These are phyloP conservation scores for Gynochthodes officinalis DNA, from an alignment of 257 asterid genomes.

Conservation along the genomic window DNA sequence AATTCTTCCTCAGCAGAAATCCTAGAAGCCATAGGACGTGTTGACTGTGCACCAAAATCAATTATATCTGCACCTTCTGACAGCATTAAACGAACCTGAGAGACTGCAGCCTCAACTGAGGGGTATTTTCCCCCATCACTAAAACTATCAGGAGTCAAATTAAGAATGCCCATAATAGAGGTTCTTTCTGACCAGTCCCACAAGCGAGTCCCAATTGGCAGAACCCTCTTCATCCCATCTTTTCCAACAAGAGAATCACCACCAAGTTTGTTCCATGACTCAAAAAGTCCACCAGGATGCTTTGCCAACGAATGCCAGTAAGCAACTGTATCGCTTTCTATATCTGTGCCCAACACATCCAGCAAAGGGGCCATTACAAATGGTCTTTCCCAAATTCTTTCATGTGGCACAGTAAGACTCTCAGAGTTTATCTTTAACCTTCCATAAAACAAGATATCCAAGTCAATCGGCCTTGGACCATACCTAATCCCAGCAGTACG, in stretches of 20 bases:
- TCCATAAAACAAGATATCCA: conserved; percentile 87
- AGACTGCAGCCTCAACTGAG: conserved; percentile 54
- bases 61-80: conserved; percentile 77
- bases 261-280: conserved; percentile 78
- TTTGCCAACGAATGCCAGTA: conserved; percentile 62
- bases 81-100: conserved; percentile 55
- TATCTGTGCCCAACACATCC: conserved; percentile 67
- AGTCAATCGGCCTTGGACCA: conserved; percentile 93
- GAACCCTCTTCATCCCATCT: conserved; percentile 75
- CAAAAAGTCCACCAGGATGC: conserved; percentile 51
- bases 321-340: conserved; percentile 48
- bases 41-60: conserved; percentile 94
- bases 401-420: conserved; percentile 69
- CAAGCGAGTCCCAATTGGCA: conserved; percentile 59
- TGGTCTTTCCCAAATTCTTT: conserved; percentile 90
- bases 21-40: conserved; percentile 78
- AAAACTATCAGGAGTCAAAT: conserved; percentile 89
- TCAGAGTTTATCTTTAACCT: conserved; percentile 58
- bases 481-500: conserved; percentile 81
- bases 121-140: conserved; percentile 85
- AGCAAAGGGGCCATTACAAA: conserved; percentile 89
- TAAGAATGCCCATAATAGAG: conserved; percentile 78
- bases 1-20: conserved; percentile 76
- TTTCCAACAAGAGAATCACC: conserved; percentile 70
- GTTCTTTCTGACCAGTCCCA: conserved; percentile 75